A percentile compares a stretch with the other conserved stretches of the same genome.
phyloP scores from a whole-genome alignment of 169 alveolate genomes.

The Miamiensis avidus region DNA sequence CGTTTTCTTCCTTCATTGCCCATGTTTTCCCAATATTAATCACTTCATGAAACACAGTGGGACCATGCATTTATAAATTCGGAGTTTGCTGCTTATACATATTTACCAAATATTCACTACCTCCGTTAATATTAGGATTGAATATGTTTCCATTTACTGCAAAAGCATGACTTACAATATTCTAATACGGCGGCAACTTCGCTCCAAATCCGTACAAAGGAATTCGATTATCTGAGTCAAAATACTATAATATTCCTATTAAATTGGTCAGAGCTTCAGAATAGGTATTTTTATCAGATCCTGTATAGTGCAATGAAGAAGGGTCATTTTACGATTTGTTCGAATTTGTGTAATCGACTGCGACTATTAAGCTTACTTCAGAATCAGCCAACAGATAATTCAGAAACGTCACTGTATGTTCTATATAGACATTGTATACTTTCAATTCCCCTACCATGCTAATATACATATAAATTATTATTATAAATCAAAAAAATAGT shows the following conservation, averaged over 20 bases:
- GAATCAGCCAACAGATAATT: constrained; percentile 82
- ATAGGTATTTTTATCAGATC: constrained; percentile 54
- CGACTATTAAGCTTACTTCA: constrained; percentile 72
- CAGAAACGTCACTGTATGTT: constrained; percentile 66
- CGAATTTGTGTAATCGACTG: constrained; percentile 81
- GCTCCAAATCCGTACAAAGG: constrained; percentile 89
- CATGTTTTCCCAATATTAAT: constrained; percentile 50
- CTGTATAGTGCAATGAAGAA: constrained; percentile 52
- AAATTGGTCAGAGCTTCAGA: constrained; percentile 71
- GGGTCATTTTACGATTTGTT: constrained; percentile 62
- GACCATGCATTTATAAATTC: constrained; percentile 64
- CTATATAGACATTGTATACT: constrained; percentile 28
- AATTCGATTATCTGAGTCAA: constrained; percentile 72
- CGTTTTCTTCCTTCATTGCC: constrained; percentile 57
- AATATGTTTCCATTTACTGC: constrained; percentile 80
- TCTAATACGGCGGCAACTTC: constrained; percentile 52
- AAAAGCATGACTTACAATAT: constrained; percentile 76
- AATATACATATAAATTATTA: neutral
- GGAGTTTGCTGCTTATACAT: constrained; percentile 55
- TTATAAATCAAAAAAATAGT: neutral
- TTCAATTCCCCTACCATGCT: constrained; percentile 27
- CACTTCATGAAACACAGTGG: constrained; percentile 70
- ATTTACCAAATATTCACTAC: constrained; percentile 54
- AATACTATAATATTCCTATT: constrained; percentile 71
- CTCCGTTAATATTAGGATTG: constrained; percentile 78